A percentile compares a stretch with the other conserved stretches of the same genome.
Evolutionary conservation across 176 grass and related monocot species (phyloP).

Genomic region (Eleusine indica): DNA sequence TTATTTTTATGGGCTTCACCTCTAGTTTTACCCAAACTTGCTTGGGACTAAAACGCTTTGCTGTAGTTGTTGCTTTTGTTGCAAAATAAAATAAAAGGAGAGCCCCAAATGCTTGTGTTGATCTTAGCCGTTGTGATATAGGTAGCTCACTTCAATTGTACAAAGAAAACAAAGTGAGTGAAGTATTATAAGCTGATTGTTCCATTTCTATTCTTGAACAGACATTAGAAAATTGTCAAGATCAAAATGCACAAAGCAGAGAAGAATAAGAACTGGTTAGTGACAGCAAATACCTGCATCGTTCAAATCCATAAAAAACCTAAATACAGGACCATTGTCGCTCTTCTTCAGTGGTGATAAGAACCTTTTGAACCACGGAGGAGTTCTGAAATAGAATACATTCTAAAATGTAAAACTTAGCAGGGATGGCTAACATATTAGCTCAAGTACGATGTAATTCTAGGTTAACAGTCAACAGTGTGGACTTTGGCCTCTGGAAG

Average conservation of each 20-base stretch:
- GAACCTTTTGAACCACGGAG: constrained; percentile 79
- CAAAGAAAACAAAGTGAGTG: background rate
- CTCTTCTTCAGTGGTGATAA: constrained; percentile 67
- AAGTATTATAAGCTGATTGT: background rate
- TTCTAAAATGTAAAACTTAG: background rate
- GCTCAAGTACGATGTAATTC: background rate
- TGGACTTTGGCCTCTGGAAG: constrained; percentile 1
- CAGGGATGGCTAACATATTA: constrained; percentile 2
- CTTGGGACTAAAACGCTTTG: background rate
- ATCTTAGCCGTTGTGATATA: background rate
- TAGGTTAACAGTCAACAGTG: background rate
- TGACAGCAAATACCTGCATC: constrained; percentile 78
- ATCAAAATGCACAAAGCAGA: constrained; percentile 22
- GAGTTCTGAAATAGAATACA: constrained; percentile 54
- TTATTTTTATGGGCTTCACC: background rate
- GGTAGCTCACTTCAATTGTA: background rate
- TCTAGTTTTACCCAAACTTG: background rate
- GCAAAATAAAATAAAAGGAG: background rate
- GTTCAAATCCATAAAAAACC: constrained; percentile 96
- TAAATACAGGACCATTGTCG: constrained; percentile 81
- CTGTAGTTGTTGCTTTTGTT: background rate
- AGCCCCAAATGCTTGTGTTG: background rate
- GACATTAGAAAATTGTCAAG: background rate
- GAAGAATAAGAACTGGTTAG: background rate
- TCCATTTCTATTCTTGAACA: background rate